Evolutionary conservation across 2,329 filamentous ascomycete species (phyloP), one percentile per base, ranked within the genome.

Genomic region (Bipolaris bicolor): DNA sequence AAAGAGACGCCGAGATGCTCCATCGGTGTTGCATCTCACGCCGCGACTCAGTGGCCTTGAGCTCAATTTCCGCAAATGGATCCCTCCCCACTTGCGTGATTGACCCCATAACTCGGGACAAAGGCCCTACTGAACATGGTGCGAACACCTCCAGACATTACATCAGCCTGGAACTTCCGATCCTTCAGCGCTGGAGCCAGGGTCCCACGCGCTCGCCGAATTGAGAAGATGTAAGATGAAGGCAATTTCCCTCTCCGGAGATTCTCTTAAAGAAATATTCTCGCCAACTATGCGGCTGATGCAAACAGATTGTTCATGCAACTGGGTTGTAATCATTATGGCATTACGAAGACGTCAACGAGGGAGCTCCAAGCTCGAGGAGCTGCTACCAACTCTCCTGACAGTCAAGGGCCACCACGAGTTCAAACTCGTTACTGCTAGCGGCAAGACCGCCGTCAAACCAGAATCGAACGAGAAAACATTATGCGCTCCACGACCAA

Each of bases 201-300:
- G 65, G 67, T 66, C 50, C 62, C 57, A 65, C 67, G 58, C 69
- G 69, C 57, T 66, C 63, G 55, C 69, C 63, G 46, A 67, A 69
- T 67, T 54, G 65, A 55, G 58, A 51, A 52, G 61, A 63, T 65
- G 69, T 71, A 59, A 58, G 52, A 51, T 55, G 44, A 62, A 53
- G 40, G 50, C 57, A 61, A 63, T 59, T 60, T 63, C 57, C 50
- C 61, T 44, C 45, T 63, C 56, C 57, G 60, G 24, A 55, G 52
- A 61, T 60, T 61, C 52, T 65, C 45, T 49, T 56, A 60, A 51
- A 53, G 33, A 63, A 41, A 63, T 54, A 24, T 61, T 47, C 49
- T 51, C 46, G 49, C 47, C 46, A 51, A 45, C 45, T 29, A 52
- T 53, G 49, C 43, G 31, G 54, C 52, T 61, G 51, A 63, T 36